A percentile compares a stretch with the other conserved stretches of the same genome.
These are phyloP conservation scores for Cyphellophora europaea DNA, from an alignment of 2,329 filamentous ascomycete genomes.

Conservation along the genomic window DNA sequence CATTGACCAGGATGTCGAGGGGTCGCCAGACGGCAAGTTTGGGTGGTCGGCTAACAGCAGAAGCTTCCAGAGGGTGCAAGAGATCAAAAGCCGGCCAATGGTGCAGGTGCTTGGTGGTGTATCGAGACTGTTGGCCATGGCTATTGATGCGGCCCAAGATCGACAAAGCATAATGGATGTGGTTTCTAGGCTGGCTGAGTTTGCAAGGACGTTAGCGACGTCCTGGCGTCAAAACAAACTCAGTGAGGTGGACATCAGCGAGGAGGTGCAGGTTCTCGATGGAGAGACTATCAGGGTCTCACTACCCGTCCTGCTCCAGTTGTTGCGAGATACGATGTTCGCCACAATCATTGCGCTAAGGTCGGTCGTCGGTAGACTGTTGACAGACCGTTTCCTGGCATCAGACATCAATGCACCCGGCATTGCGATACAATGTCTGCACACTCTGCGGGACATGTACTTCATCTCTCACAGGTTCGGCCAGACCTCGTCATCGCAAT, in stretches of 20 bases:
- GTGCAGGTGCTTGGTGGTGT: constrained; percentile 53
- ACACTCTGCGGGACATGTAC: constrained; percentile 65
- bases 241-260: constrained; percentile 59
- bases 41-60: constrained; percentile 54
- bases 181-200: constrained; percentile 55
- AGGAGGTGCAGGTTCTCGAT: constrained; percentile 55
- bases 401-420: constrained; percentile 50
- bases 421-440: constrained; percentile 62
- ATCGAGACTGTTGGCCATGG: constrained; percentile 53
- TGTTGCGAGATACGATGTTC: constrained; percentile 68
- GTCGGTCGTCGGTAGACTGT: constrained; percentile 57
- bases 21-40: constrained; percentile 41
- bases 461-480: constrained; percentile 72
- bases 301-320: constrained; percentile 62
- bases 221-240: constrained; percentile 69
- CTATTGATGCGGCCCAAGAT: constrained; percentile 48
- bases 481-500: constrained; percentile 68
- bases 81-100: constrained; percentile 48
- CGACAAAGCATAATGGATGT: constrained; percentile 30
- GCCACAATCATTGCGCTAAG: constrained; percentile 66
- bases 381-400: constrained; percentile 48
- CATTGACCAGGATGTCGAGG: constrained; percentile 57
- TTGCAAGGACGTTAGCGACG: constrained; percentile 56
- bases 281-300: constrained; percentile 58
- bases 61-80: constrained; percentile 49